Base-by-base conservation (phyloP, 2,329 filamentous ascomycete genomes). In the Epichloe uncinata region DNA sequence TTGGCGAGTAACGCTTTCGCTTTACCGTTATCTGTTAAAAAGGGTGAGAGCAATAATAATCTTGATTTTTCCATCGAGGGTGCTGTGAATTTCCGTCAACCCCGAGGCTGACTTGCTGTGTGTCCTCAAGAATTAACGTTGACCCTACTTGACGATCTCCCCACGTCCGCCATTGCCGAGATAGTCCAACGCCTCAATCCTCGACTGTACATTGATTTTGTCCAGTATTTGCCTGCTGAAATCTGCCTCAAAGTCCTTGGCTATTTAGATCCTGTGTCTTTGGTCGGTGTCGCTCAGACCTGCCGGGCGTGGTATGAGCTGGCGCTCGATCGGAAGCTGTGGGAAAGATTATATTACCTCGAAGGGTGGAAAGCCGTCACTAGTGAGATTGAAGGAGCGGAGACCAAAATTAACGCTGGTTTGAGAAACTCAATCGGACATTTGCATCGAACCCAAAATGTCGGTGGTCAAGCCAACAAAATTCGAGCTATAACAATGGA, bases 191-290 rank as follows among this genome's bases (percentile, higher is more conserved):
- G 84, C 55, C 71, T 95, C 16, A 85, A 83, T 54, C 87, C 89
- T 4, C 77, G 90, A 48, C 81, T 97, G 3, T 90, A 96, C 66
- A 91, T 96, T 68, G 87, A 98, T 67, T 95, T 95, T 49, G 81
- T 95, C 41, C 73, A 80, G 55, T 82, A 87, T 59, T 78, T 98
- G 0, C 93, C 93, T 0, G 81, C 87, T 26, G 93, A 98, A 65
- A 85, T 98, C 59, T 94, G 88, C 53, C 82, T 93, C 43, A 85
- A 94, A 60, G 84, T 97, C 42, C 82, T 98, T 42, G 83, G 85
- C 15, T 93, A 89, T 61, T 81, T 98, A 46, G 85, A 90, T 49
- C 85, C 89, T 1, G 65, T 81, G 30, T 93, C 89, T 0, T 73
- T 98, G 38, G 74, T 97, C 50, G 81, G 79, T 46, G 86, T 90